phyloP scores from a whole-genome alignment of 2,329 filamentous ascomycete genomes.

The Myriangium duriaei region DNA sequence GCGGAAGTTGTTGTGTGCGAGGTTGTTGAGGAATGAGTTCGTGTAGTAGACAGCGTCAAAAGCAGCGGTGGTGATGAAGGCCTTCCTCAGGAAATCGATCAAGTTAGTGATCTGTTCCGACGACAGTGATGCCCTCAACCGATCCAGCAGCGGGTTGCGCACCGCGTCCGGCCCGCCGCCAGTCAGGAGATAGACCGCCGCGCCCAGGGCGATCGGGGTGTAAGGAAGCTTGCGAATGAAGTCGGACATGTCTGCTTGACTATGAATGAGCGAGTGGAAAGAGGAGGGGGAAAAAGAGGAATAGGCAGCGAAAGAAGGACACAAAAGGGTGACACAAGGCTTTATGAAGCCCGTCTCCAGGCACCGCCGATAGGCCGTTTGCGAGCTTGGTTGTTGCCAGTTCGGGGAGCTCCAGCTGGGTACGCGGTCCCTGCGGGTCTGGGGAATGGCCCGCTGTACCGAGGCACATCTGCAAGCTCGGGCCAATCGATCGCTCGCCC shows the following conservation, averaged over 20 bases:
- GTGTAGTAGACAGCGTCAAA: conserved; percentile 20
- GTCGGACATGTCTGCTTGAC: conserved; percentile 23
- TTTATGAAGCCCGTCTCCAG: too few species aligned
- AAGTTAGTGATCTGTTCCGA: conserved; percentile 17
- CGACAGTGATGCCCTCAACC: conserved; percentile 18
- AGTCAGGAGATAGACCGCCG: conserved; percentile 16
- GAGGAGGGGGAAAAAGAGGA: too few species aligned
- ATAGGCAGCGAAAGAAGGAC: too few species aligned
- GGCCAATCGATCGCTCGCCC: neutral
- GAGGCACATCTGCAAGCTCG: neutral
- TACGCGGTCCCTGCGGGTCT: too few species aligned
- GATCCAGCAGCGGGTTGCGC: conserved; percentile 18
- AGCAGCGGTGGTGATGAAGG: conserved; percentile 14
- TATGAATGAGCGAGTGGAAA: too few species aligned
- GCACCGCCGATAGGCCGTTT: too few species aligned
- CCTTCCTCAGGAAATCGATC: conserved; percentile 19
- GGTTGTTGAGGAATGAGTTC: conserved; percentile 19
- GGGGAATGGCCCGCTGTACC: too few species aligned
- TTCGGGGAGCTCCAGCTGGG: too few species aligned
- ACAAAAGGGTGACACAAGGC: too few species aligned
- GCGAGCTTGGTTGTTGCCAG: too few species aligned
- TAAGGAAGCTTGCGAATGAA: conserved; percentile 12
- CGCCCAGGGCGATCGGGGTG: conserved; percentile 13
- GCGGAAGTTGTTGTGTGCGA: conserved; percentile 26
- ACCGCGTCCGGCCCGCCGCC: conserved; percentile 17